phyloP scores from a whole-genome alignment of 2,329 filamentous ascomycete species.

The Claviceps capensis region DNA sequence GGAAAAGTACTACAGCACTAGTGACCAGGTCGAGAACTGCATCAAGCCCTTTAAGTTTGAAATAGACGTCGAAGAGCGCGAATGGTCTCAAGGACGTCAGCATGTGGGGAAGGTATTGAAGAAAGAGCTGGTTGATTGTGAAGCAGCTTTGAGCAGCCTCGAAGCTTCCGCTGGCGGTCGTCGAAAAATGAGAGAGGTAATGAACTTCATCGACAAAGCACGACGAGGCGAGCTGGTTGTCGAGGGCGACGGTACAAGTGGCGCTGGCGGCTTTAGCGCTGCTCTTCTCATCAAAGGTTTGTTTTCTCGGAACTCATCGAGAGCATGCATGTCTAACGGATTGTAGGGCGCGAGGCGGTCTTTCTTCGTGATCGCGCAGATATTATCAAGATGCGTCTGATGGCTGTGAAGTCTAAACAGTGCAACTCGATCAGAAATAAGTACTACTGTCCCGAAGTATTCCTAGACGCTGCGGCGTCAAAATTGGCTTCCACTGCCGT shows the following conservation, averaged over 20 bases:
- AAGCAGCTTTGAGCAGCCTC: constrained; percentile 59
- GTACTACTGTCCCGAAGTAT: constrained; percentile 93
- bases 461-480: constrained; percentile 91
- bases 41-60: constrained; percentile 99
- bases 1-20: constrained; percentile 91
- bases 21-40: constrained; percentile 95
- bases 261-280: constrained; percentile 87
- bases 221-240: constrained; percentile 73
- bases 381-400: constrained; percentile 77
- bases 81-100: constrained; percentile 77
- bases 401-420: constrained; percentile 81
- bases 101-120: constrained; percentile 73
- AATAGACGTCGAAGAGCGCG: constrained; percentile 81
- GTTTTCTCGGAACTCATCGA: constrained; percentile 10
- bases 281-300: constrained; percentile 71
- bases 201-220: constrained; percentile 81
- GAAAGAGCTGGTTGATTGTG: constrained; percentile 73
- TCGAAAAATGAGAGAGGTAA: constrained; percentile 78
- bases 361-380: constrained; percentile 88
- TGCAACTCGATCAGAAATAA: constrained; percentile 77
- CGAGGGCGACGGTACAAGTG: constrained; percentile 69
- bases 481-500: constrained; percentile 93
- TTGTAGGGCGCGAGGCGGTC: constrained; percentile 70
- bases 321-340: constrained; percentile 13
- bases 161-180: constrained; percentile 69